Evolutionary conservation across 331 rosid species (phyloP).

Genomic region (Cydonia oblonga): DNA sequence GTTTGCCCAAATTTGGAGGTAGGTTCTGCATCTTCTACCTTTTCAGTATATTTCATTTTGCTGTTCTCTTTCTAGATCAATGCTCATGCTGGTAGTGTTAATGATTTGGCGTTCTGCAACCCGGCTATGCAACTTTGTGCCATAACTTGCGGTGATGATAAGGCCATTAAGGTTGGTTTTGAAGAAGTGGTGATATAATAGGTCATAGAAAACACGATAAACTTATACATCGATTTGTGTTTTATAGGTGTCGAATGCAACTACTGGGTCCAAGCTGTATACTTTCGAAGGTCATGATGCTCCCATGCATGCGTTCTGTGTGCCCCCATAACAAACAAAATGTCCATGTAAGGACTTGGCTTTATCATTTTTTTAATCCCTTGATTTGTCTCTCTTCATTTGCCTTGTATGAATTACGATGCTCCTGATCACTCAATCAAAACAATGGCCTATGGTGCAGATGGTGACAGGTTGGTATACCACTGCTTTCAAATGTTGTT

Average conservation of each 20-base stretch:
- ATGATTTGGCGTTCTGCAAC: constrained; percentile 78
- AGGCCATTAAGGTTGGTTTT: constrained; percentile 67
- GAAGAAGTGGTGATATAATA: background rate
- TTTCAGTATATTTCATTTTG: background rate
- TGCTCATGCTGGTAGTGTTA: constrained; percentile 92
- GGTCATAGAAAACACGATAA: background rate
- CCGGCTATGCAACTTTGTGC: constrained; percentile 63
- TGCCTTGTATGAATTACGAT: constrained; percentile 13
- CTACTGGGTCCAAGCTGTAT: constrained; percentile 52
- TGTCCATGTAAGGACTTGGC: constrained; percentile 48
- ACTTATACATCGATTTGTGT: constrained; percentile 5
- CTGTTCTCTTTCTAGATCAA: constrained; percentile 42
- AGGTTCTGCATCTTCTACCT: background rate
- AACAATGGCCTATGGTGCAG: constrained; percentile 40
- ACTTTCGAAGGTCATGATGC: constrained; percentile 84
- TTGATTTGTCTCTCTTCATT: background rate
- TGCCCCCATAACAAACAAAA: constrained; percentile 76
- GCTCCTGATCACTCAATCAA: constrained; percentile 41
- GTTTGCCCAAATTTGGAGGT: no score
- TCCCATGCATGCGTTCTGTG: constrained; percentile 71
- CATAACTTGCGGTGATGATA: constrained; percentile 91
- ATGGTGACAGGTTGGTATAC: constrained; percentile 40
- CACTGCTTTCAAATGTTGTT: background rate
- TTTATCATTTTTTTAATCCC: background rate
- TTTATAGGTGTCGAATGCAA: constrained; percentile 85